Conservation (phyloP, 352 stramenopile genomes). For the Globisporangium solare region DNA sequence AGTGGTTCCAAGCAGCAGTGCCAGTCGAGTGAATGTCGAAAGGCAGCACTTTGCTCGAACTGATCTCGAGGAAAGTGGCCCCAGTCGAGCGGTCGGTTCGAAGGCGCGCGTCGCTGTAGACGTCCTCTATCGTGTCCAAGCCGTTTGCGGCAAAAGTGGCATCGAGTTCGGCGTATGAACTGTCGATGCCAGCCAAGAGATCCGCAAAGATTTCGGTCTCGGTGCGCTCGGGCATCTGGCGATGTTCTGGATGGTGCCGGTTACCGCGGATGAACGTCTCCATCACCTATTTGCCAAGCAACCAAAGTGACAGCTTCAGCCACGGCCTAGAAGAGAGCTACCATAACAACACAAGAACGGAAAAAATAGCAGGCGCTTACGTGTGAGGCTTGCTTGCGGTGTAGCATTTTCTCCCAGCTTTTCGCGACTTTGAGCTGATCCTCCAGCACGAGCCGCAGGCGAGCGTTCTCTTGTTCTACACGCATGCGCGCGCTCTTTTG, state of each 20-base stretch:
- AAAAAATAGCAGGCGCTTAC: not conserved
- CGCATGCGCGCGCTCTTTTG: not conserved
- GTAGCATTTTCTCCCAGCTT: conserved; percentile 30
- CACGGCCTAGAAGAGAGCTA: not conserved
- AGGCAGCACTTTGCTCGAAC: conserved; percentile 4
- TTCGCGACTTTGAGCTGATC: conserved; percentile 37
- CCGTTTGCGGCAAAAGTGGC: conserved; percentile 23
- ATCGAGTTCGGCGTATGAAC: conserved; percentile 26
- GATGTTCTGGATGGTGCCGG: no score
- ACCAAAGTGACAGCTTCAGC: no score
- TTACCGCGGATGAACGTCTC: no score
- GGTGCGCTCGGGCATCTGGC: no score
- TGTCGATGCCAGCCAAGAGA: conserved; percentile 26
- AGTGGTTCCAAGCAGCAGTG: conserved; percentile 5
- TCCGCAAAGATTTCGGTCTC: conserved; percentile 22
- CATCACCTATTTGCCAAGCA: no score
- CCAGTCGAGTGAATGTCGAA: conserved; percentile 2
- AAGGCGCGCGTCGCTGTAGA: conserved; percentile 12
- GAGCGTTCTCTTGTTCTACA: conserved; percentile 28
- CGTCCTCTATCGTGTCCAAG: conserved; percentile 12
- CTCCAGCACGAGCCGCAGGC: conserved; percentile 28
- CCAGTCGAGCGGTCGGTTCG: conserved; percentile 6
- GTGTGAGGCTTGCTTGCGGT: conserved; percentile 11
- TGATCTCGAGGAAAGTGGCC: not conserved
- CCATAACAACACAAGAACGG: not conserved